Base-by-base conservation (phyloP, 441 rosid species). In the Syzygium malaccense region DNA sequence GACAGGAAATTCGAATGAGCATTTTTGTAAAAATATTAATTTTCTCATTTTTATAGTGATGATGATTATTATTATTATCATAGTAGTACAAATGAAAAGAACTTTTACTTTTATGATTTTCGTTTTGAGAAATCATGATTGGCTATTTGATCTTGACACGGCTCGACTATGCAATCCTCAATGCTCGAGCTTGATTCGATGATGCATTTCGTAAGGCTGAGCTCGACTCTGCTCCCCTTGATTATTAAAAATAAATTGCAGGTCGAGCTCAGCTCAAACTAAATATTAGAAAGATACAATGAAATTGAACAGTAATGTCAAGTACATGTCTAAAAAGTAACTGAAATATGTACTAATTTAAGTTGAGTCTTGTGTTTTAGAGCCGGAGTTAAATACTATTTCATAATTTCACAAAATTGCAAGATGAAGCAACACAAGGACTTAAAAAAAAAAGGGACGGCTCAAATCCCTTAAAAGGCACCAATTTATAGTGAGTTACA, bases 351-450 rank as follows among this genome's bases (percentile, higher is more conserved):
- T 37, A 20, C 28, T 3, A 37, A 6, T 71, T 62, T 19, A 20
- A 71, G 8, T 37, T 2, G 3, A 13, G 3, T 37, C 8, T 3
- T 33, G 49, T 37, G 80, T 20, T 71, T 71, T 71, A 37, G 49
- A 71, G 80, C 8, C 0, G 0, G 49, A 41, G 49, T 8, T 0
- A 37, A 71, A 25, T 71, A 1, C 15, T 37, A 37, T 37, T 0
- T 37, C 15, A 20, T 20, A 71, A 37, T 14, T 68, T 68, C 8
- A 20, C 0, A 2, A 9, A 71, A 20, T 71, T 10, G 28, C 0
- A 15, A 71, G 49, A 20, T 5, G 28, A 71, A 71, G 49, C 49
- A 71, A 37, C 20, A 15, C 49, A 37, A 37, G 4, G 28, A 20
- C 45, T 3, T 0, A 11, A 45, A 71, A 20, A 71, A 58, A 12